A percentile compares a stretch with the other conserved stretches of the same genome.
phyloP scores from a whole-genome alignment of 2,329 filamentous ascomycete genomes.

The Exophiala oligosperma region DNA sequence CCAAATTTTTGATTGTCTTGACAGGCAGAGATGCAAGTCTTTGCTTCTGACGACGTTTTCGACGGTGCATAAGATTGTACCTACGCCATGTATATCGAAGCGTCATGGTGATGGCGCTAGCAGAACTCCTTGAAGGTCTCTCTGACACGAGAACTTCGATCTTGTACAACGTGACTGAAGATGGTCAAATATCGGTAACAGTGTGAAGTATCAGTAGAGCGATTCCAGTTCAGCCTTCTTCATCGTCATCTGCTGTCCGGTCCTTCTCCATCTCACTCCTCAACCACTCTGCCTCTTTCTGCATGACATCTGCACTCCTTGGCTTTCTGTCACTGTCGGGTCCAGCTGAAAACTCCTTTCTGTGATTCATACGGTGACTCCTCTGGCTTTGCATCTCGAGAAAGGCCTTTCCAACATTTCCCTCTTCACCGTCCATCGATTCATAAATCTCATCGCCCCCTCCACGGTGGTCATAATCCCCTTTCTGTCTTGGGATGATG shows the following conservation, averaged over 20 bases:
- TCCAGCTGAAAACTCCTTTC: slow-evolving; percentile 54
- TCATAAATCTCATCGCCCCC: slow-evolving; percentile 77
- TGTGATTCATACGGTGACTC: slow-evolving; percentile 32
- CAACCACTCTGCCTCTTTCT: slow-evolving; percentile 70
- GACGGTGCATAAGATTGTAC: too few species aligned
- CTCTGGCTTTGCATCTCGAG: slow-evolving; percentile 51
- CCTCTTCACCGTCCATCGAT: slow-evolving; percentile 78
- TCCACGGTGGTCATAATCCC: slow-evolving; percentile 57
- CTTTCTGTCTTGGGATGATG: slow-evolving; percentile 71
- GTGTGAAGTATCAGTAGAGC: too few species aligned
- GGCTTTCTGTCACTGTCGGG: slow-evolving; percentile 70
- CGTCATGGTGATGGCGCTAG: too few species aligned
- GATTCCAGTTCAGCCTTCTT: not conserved
- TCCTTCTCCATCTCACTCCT: slow-evolving; percentile 54
- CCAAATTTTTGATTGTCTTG: too few species aligned
- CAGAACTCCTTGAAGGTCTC: too few species aligned
- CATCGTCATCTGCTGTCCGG: slow-evolving; percentile 23
- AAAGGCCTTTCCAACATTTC: slow-evolving; percentile 73
- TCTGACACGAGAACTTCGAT: too few species aligned
- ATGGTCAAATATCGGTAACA: too few species aligned
- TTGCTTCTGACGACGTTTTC: too few species aligned
- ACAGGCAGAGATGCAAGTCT: too few species aligned
- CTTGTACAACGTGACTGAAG: too few species aligned
- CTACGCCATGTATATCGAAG: too few species aligned
- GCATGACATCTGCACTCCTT: slow-evolving; percentile 74